Evolutionary conservation across 1,139 yeast species (phyloP), one percentile per base, ranked within the genome.

Genomic region (Geotrichum citri-aurantii): DNA sequence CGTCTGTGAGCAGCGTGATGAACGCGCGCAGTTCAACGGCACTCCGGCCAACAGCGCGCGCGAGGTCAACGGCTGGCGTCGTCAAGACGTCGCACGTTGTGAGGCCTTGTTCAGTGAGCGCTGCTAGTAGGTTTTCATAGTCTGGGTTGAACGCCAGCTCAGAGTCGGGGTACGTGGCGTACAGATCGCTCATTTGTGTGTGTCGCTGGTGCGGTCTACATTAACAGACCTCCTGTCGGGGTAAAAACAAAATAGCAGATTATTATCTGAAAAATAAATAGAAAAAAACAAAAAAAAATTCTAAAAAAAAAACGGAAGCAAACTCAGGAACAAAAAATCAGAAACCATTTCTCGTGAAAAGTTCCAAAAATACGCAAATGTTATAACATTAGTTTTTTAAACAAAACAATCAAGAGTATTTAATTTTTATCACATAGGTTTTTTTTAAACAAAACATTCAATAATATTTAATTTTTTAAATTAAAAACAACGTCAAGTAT

Each of bases 1-100:
- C 59, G 10, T 48, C 50, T 12, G 58, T 59, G 12, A 66, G 59
- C 4, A 65, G 62, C 31, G 69, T 66, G 46, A 78, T 70, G 59
- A 81, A 83, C 23, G 73, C 70, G 27, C 75, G 69, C 1, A 83
- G 70, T 64, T 82, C 87, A 54, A 73, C 71, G 23, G 77, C 69
- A 7, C 85, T 78, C 56, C 84, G 73, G 40, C 77, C 77, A n/a
- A 81, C 62, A 47, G 74, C 65, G 57, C 75, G 75, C 12, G 86
- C 75, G 26, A 84, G 66, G 44, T 75, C 79, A 2, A 66, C 61
- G 0, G 75, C 66, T 2, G 75, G 68, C 19, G 77, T 68, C 1
- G 79, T 68, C 17, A 80, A 65, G 26, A 81, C 67, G 58, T 81
- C 84, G 3, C 75, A 64, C 0, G 78, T 71, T 0, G 79, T 69